phyloP scores from a whole-genome alignment of 2,329 filamentous ascomycete genomes.

The Calycina marina region DNA sequence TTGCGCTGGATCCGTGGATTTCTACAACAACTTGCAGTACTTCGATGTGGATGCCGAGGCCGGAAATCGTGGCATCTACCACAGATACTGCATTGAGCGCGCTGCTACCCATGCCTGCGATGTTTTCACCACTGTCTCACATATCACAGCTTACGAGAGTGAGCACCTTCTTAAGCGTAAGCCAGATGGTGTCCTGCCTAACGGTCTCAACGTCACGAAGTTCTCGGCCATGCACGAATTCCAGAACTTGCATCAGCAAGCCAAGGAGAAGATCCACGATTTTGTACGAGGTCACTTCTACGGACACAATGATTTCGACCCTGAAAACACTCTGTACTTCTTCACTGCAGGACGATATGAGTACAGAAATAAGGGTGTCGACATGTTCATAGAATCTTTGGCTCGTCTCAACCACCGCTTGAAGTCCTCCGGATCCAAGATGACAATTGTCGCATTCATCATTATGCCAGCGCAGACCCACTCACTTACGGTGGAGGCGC shows the following conservation, averaged over 20 bases:
- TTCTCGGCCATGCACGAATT: conserved; percentile 98
- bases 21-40: conserved; percentile 96
- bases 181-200: conserved; percentile 89
- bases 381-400: conserved; percentile 98
- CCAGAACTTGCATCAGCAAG: conserved; percentile 91
- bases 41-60: conserved; percentile 96
- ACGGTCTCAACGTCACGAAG: conserved; percentile 95
- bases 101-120: conserved; percentile 83
- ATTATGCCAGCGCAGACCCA: conserved; percentile 98
- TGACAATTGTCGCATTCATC: conserved; percentile 91
- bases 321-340: conserved; percentile 93
- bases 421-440: conserved; percentile 73
- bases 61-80: conserved; percentile 95
- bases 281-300: conserved; percentile 98
- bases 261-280: conserved; percentile 96
- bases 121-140: conserved; percentile 96
- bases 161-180: conserved; percentile 96
- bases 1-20: conserved; percentile 93
- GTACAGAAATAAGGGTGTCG: conserved; percentile 95
- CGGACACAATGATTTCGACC: conserved; percentile 92
- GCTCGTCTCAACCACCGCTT: conserved; percentile 88
- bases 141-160: conserved; percentile 96
- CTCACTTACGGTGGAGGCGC: conserved; percentile 84
- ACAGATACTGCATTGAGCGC: conserved; percentile 94
- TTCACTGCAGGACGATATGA: conserved; percentile 97